These are phyloP conservation scores for Eucalyptus pauciflora DNA, from an alignment of 345 rosid species.

Conservation along the genomic window DNA sequence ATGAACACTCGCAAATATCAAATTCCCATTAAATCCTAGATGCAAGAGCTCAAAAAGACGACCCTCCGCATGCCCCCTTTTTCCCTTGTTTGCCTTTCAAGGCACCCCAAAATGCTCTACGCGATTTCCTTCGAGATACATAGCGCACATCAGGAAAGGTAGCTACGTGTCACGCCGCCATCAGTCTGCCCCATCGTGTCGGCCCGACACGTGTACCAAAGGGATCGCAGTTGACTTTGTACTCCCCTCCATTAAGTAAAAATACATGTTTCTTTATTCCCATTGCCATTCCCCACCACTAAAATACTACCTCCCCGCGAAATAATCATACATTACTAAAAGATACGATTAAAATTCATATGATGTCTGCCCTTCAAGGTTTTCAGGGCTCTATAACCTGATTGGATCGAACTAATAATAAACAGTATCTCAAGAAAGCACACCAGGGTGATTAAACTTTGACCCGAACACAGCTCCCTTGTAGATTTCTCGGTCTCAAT, in stretches of 20 bases:
- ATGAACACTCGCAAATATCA: background rate
- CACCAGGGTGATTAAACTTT: background rate
- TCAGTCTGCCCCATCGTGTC: conserved; percentile 7
- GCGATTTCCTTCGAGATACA: background rate
- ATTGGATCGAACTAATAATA: background rate
- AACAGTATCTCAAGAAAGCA: background rate
- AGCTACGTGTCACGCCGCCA: conserved; percentile 20
- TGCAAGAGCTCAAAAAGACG: background rate
- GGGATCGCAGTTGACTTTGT: conserved; percentile 34
- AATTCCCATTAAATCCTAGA: background rate
- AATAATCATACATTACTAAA: background rate
- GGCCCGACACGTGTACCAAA: conserved; percentile 32
- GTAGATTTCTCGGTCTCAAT: background rate
- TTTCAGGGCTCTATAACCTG: background rate
- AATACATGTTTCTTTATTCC: background rate
- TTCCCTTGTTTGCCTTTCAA: background rate
- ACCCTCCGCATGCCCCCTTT: background rate
- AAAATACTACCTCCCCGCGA: background rate
- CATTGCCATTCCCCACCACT: background rate
- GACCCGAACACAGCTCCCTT: background rate
- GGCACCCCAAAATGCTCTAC: background rate
- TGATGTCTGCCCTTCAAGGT: background rate
- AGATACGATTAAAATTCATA: background rate
- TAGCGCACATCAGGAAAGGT: background rate
- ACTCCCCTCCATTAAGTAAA: background rate